Evolutionary conservation across 192 early-diverging fungal species (phyloP), one percentile per base, ranked within the genome.

Genomic region (Gaertneriomyces semiglobifer): DNA sequence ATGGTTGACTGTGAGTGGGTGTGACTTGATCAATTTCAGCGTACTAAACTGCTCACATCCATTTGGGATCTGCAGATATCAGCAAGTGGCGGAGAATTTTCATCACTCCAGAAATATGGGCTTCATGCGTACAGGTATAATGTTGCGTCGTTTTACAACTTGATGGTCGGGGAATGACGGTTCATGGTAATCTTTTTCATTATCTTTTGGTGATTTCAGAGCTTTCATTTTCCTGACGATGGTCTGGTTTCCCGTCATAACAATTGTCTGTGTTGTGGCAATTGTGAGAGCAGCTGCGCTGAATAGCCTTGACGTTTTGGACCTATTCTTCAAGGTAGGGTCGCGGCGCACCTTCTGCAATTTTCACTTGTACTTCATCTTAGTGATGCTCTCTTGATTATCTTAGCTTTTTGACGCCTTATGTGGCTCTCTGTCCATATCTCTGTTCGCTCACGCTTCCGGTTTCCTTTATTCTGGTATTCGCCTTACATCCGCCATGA

Each of bases 1-100:
- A 47, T 61, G 60, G 60, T 44, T 61, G 7, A 61, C 60, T 14
- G 60, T 61, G 41, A 60, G 58, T 61, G 16, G 12, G 12, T 18
- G 12, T 12, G 2, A 50, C 48, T 50, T 2, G 12, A 50, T 50
- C 12, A 18, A 50, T 33, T 33, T 33, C 25, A 33, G 25, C 25
- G 25, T 33, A 33, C 1, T 33, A 33, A 33, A 33, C 25, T 33
- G 25, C 25, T 33, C 25, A 33, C 25, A 33, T n/a, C n/a, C n/a
- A n/a, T 33, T 33, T 33, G 25, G 25, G 25, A 33, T 2, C 48
- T 18, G 48, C 18, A 50, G 48, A 50, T 50, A 50, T 50, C 48
- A n/a, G 12, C 48, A 18, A 50, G 16, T 50, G 12, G 48, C 1
- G 48, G 2, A 50, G 16, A 12, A n/a, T 50, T 18, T 18, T n/a